These are phyloP conservation scores for Talaromyces nanjingensis DNA, from an alignment of 495 filamentous ascomycete species.

Conservation along the genomic window DNA sequence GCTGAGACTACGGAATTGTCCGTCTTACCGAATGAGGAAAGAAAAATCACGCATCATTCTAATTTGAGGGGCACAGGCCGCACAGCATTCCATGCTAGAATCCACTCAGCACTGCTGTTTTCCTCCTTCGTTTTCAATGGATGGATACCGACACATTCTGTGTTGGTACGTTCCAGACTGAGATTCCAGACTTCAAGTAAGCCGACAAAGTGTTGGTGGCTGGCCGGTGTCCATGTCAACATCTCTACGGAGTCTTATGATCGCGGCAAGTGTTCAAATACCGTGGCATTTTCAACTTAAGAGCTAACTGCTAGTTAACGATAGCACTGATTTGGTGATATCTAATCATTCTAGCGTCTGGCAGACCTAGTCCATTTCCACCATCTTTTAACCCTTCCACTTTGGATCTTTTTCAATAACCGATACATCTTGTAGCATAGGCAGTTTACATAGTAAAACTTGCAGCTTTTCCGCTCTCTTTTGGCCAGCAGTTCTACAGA, in stretches of 20 bases:
- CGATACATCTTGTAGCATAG: not conserved
- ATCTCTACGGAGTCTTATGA: too few species aligned
- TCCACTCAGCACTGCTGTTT: not conserved
- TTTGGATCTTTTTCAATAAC: too few species aligned
- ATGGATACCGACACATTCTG: not conserved
- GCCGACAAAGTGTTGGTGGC: not conserved
- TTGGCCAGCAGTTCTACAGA: not conserved
- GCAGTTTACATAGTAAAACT: not conserved
- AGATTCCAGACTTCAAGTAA: too few species aligned
- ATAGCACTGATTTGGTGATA: too few species aligned
- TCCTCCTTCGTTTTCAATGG: not conserved
- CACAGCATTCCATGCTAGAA: not conserved
- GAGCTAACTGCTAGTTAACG: too few species aligned
- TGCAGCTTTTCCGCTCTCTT: not conserved
- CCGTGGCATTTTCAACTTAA: too few species aligned
- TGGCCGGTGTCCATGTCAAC: not conserved
- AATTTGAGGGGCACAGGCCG: not conserved
- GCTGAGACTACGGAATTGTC: not conserved
- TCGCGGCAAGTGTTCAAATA: too few species aligned
- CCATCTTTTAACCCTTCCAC: too few species aligned
- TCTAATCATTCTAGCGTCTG: too few species aligned
- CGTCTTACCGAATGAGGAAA: not conserved
- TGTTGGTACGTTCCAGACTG: too few species aligned
- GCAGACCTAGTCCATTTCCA: too few species aligned
- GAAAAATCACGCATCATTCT: not conserved